Base-by-base conservation (phyloP, 257 asterid genomes). In the Salvia rosmarinus region DNA sequence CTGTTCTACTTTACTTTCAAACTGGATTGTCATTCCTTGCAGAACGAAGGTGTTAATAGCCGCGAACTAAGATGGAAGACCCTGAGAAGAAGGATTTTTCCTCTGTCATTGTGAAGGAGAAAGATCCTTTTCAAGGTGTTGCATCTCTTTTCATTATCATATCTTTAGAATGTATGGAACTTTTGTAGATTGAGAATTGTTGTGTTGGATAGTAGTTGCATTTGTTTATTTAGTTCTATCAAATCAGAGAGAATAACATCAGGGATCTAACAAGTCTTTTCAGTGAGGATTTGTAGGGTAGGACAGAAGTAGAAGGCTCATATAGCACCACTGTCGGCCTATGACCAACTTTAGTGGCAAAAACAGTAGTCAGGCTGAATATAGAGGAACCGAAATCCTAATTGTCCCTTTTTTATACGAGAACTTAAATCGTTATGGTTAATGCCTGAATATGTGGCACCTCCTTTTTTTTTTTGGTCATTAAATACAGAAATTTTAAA, bases 61-160 rank as follows among this genome's bases (percentile, higher is more conserved):
- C 61, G 73, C 32, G 16, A 59, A 51, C 42, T 52, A 57, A 78
- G 84, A 93, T 93, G 98, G 86, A 84, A 23, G 89, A 85, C 76
- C 49, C 87, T 65, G 68, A 68, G 72, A 91, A 90, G 80, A 79
- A 58, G 75, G 83, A 76, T 64, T 25, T 83, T 73, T 78, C 87
- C 32, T 72, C 88, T 49, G 71, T 52, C 68, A 80, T 64, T 14
- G 46, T 74, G 60, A 81, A 82, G 80, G 83, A 86, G 83, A 87
- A 87, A 76, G 79, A 79, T 67, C 77, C 87, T 6, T 32, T 82
- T 64, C 85, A 83, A 78, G 97, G 96, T 93, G 82, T 52, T 67
- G 67, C 56, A 42, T 72, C 59, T 46, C 14, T 64, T 56, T 54
- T 63, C 50, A 34, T 47, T 3, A 61, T 49, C 34, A 34, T 52